Percentiles rank a stretch among this genome's conserved stretches.
Conservation (phyloP, 441 rosid genomes). For the Eutrema salsugineum region DNA sequence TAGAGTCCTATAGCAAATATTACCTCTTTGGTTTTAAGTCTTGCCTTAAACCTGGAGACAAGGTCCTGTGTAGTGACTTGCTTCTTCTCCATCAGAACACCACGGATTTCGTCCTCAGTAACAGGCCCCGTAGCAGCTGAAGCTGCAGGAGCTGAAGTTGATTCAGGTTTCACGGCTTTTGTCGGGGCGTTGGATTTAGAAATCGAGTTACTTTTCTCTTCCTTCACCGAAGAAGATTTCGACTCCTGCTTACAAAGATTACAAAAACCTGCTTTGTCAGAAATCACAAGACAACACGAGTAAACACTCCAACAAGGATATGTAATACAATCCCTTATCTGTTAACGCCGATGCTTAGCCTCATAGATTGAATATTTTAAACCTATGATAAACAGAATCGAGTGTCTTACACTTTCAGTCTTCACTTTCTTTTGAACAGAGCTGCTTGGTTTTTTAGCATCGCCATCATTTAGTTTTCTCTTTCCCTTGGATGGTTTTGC, state of each 20-base stretch:
- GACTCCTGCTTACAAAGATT: slow-evolving; percentile 49
- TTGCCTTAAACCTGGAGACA: slow-evolving; percentile 79
- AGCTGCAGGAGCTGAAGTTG: slow-evolving; percentile 36
- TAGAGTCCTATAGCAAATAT: background rate
- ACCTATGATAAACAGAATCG: background rate
- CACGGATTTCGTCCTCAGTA: slow-evolving; percentile 87
- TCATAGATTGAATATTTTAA: background rate
- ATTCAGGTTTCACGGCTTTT: slow-evolving; percentile 39
- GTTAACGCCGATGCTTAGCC: background rate
- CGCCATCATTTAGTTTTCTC: slow-evolving; percentile 73
- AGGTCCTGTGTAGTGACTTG: slow-evolving; percentile 89
- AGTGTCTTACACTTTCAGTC: slow-evolving; percentile 63
- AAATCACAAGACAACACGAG: background rate
- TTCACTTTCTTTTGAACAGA: slow-evolving; percentile 77
- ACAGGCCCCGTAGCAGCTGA: slow-evolving; percentile 56
- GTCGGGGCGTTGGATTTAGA: slow-evolving; percentile 38
- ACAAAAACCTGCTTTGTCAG: background rate
- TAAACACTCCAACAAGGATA: background rate
- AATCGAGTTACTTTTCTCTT: slow-evolving; percentile 39
- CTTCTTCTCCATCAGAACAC: slow-evolving; percentile 68
- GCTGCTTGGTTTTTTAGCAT: slow-evolving; percentile 54
- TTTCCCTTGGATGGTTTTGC: slow-evolving; percentile 85
- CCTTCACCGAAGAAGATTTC: slow-evolving; percentile 52
- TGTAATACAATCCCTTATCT: background rate
- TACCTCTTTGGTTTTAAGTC: slow-evolving; percentile 79